Evolutionary conservation across 1,284 basidiomycete genomes (phyloP), one percentile per base, ranked within the genome.

Genomic region (Austropuccinia psidii): DNA sequence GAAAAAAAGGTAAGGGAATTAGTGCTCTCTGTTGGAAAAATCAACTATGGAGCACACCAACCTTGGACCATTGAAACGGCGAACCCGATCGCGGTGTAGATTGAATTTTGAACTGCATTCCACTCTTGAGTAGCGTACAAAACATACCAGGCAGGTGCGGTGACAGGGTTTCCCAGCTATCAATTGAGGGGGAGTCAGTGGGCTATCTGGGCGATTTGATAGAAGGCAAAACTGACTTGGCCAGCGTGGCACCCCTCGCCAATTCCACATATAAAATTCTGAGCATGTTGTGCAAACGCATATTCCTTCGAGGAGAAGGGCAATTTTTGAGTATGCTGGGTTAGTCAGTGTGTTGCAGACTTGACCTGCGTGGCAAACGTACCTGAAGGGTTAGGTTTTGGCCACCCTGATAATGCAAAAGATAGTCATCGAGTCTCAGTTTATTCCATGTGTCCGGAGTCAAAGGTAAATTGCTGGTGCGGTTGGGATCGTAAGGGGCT

Each of bases 61-160:
- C 70, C 70, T 64, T 73, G 70, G n/a, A 73, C 70, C 70, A 73
- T 73, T 4, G 70, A 73, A 13, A 73, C 70, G n/a, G 70, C 70
- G 24, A 73, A 73, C 13, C 70, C 70, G 31, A 73, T 73, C 24
- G 70, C 47, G 27, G 70, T 73, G 37, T 73, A 73, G 24, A 73
- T 64, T 4, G 70, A 73, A 57, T 73, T 73, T 65, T 73, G 70
- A 24, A 73, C 45, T 9, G 60, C 35, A 57, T 73, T 73, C 70
- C 70, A 73, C 47, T 73, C 70, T 50, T 73, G 70, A 24, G 70
- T 50, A 27, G 70, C 70, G 37, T 73, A 73, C 37, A 73, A 47
- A 2, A 73, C 60, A 39, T 73, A 64, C 58, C 58, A 73, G 49
- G 62, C 70, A 4, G 70, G 70, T 35, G 70, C 47, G 17, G 70